Conservation (phyloP, 2,329 filamentous ascomycete species). For the Magnaporthiopsis incrustans region DNA sequence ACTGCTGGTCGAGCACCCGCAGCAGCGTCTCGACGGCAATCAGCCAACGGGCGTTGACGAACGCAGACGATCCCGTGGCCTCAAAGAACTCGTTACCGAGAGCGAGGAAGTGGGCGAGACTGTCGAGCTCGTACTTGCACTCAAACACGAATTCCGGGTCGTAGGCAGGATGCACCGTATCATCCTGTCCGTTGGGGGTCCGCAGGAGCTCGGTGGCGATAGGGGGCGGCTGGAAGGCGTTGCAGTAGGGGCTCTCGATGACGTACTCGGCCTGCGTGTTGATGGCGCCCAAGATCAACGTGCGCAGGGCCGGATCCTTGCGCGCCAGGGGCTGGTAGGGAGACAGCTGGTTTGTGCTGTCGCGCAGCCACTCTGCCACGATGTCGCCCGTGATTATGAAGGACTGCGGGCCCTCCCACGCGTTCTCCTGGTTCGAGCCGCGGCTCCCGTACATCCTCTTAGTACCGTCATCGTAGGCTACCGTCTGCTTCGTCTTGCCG, state of each 20-base stretch:
- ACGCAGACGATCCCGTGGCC: conserved; percentile 68
- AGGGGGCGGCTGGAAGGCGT: conserved; percentile 92
- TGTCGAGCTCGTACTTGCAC: conserved; percentile 98
- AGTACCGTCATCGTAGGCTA: conserved; percentile 24
- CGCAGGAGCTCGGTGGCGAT: conserved; percentile 63
- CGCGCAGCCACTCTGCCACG: conserved; percentile 87
- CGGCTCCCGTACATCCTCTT: conserved; percentile 17
- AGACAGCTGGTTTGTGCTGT: conserved; percentile 82
- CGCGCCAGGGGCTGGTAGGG: conserved; percentile 83
- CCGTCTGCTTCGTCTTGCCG: conserved; percentile 28
- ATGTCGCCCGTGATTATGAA: conserved; percentile 92
- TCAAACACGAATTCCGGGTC: conserved; percentile 85
- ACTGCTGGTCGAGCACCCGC: conserved; percentile 68
- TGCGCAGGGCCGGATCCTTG: conserved; percentile 69
- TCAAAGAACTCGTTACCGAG: conserved; percentile 81
- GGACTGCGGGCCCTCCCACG: conserved; percentile 79
- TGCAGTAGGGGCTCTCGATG: conserved; percentile 92
- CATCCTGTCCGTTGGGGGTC: conserved; percentile 72
- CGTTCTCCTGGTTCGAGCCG: conserved; percentile 39
- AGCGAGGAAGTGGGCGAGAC: conserved; percentile 82
- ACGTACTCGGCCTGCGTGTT: conserved; percentile 75
- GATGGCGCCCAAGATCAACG: conserved; percentile 22
- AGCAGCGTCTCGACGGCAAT: conserved; percentile 68
- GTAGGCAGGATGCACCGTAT: conserved; percentile 78
- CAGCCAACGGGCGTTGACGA: conserved; percentile 72